Base-by-base conservation (phyloP, 306 rosid genomes). In the Arachis stenosperma region DNA sequence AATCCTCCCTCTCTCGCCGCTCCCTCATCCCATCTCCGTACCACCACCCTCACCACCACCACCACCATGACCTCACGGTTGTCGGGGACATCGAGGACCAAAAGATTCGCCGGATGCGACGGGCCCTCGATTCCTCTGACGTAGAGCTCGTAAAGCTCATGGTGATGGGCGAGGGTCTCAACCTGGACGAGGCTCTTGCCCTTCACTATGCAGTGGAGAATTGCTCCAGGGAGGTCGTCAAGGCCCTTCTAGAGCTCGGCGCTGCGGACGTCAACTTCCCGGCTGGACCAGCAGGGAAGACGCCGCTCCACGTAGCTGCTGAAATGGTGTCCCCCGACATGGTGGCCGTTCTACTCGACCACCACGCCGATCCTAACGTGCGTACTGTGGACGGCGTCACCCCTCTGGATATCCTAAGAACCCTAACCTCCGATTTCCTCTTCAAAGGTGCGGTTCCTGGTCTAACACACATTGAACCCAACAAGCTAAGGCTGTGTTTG, bases 391-490 rank as follows among this genome's bases (percentile, higher is more conserved):
- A 89, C 0, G 97, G 93, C 1, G 84, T 95, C 17, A 95, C 98
- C 0, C 97, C 99, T 0, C 80, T 95, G 0, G 99, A 95, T 74
- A 88, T 91, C 1, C 87, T 95, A 0, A 78, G 99, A 91, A 91
- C 99, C 97, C 97, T 95, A 88, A 95, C 99, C 3, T 95, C 99
- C 0, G 99, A 95, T 73, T 95, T 95, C 42, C 92, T 95, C 9
- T 95, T 95, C 87, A 95, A 95, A 79, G 99, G 99, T 2, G 99
- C 99, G 3, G 97, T 95, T 9, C 99, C 99, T 8, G 99, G 99
- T 17, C 72, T 95, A 5, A 83, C 96, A 0, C 98, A 91, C 80
- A 88, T 91, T 1, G 99, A 95, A 43, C 99, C 99, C 2, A 95
- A 95, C 84, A 95, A 95, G 75, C 87, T 95, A 3, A 84, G 99